Percentiles rank a stretch among this genome's conserved stretches.
Conservation (phyloP, 371 early-diverging fungal species). For the Mucor plumbeus region DNA sequence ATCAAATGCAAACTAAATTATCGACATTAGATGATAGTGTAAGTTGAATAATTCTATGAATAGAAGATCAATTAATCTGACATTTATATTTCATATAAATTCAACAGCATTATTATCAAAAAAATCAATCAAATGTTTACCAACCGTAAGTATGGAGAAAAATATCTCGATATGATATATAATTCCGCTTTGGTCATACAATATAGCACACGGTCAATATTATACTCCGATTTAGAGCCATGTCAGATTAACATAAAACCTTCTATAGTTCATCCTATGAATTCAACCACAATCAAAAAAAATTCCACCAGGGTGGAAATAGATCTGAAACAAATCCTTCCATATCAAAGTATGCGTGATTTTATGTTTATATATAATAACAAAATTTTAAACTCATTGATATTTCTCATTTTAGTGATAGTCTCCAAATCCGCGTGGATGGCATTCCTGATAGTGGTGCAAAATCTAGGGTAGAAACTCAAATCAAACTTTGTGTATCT, state of each 20-base stretch:
- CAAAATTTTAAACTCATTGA: neutral
- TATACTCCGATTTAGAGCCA: neutral
- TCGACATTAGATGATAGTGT: neutral
- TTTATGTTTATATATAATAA: neutral
- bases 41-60: neutral
- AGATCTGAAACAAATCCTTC: neutral
- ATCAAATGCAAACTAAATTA: neutral
- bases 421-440: slow-evolving; percentile 42
- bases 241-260: neutral
- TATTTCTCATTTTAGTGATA: neutral
- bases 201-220: neutral
- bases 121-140: neutral
- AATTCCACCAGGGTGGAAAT: neutral
- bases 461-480: slow-evolving; percentile 78
- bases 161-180: neutral
- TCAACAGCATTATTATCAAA: neutral
- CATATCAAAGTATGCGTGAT: neutral
- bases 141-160: neutral
- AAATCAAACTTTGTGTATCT: slow-evolving; percentile 71
- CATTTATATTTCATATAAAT: neutral
- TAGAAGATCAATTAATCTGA: too few relatives aligned
- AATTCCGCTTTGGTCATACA: neutral
- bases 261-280: neutral
- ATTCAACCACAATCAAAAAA: neutral
- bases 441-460: slow-evolving; percentile 69